Conservation (phyloP, 768 basidiomycete species). For the Obba rivulosa region DNA sequence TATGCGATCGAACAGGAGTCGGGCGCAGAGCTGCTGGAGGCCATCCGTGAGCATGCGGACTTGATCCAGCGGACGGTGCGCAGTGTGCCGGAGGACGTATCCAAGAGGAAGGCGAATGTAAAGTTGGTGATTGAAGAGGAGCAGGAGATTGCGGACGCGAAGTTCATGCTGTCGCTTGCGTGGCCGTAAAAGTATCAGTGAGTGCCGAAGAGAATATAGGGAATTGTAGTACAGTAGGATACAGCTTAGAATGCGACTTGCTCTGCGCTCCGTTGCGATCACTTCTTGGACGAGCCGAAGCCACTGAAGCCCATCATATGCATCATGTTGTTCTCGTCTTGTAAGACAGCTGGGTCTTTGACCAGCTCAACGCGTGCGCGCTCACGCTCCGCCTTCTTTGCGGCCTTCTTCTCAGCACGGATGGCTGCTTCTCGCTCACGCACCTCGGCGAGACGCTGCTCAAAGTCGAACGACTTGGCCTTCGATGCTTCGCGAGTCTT, state of each 20-base stretch:
- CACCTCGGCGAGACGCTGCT: slow-evolving; percentile 79
- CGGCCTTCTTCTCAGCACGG: slow-evolving; percentile 70
- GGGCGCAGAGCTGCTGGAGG: slow-evolving; percentile 57
- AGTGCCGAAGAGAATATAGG: slow-evolving; percentile 10
- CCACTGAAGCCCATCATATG: slow-evolving; percentile 89
- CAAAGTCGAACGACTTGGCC: slow-evolving; percentile 93
- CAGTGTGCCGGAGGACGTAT: slow-evolving; percentile 57
- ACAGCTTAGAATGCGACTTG: slow-evolving; percentile 12
- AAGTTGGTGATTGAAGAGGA: slow-evolving; percentile 75
- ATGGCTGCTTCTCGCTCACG: slow-evolving; percentile 62
- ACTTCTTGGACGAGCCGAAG: slow-evolving; percentile 85
- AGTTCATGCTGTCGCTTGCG: slow-evolving; percentile 68
- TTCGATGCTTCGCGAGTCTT: slow-evolving; percentile 77
- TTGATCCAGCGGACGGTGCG: slow-evolving; percentile 72
- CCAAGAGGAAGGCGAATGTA: slow-evolving; percentile 42
- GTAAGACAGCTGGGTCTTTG: slow-evolving; percentile 34
- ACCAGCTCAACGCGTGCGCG: slow-evolving; percentile 62
- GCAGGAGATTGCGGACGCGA: slow-evolving; percentile 77
- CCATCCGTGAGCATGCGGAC: slow-evolving; percentile 62
- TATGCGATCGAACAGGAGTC: slow-evolving; percentile 71
- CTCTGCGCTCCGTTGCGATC: slow-evolving; percentile 15
- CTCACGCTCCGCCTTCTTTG: slow-evolving; percentile 76
- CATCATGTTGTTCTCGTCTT: slow-evolving; percentile 63
- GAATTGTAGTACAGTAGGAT: slow-evolving; percentile 28
- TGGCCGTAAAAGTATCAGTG: slow-evolving; percentile 33